Base-by-base conservation (phyloP, 2,329 filamentous ascomycete genomes). In the Ophiostoma sp. region DNA sequence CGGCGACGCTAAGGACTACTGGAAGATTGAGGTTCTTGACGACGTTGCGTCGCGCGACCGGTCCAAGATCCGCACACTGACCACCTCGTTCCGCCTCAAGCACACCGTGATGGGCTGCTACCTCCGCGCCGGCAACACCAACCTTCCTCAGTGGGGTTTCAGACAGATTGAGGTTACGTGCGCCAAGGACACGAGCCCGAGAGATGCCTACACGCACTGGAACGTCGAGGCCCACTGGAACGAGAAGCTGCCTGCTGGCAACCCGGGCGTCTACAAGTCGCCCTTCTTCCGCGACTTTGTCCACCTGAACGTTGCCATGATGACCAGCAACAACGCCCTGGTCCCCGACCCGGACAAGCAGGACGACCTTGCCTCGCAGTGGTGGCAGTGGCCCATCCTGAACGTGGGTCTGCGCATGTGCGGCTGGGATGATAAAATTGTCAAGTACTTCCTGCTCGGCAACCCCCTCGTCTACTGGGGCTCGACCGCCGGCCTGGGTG, bases 131-230 rank as follows among this genome's bases (percentile, higher is more conserved):
- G 95, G 95, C 78, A 99, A 97, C 79, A 92, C 94, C 66, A 99
- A 98, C 83, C 87, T 99, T 76, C 96, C 96, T 70, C 96, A 98
- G 81, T 99, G 96, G 96, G 96, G 96, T 81, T 99, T 99, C 88
- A 98, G 98, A 86, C 96, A 99, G 84, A 98, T 99, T 77, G 96
- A 99, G 84, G 95, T 96, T 48, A 97, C 94, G 33, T 99, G 96
- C 83, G 91, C 92, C 77, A 98, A 97, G 86, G 89, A 92, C 78
- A 97, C 98, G 85, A 96, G 95, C 79, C 94, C 95, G 7, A 89
- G 91, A 71, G 96, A 99, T 82, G 89, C 94, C 55, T 98, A 97
- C 83, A 99, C 96, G 9, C 96, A 98, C 85, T 99, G 96, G 96
- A 99, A 99, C 83, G 92, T 99, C 45, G 96, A 99, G 85, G 92